Conservation (phyloP, 768 basidiomycete species). For the Boletus sp. region DNA sequence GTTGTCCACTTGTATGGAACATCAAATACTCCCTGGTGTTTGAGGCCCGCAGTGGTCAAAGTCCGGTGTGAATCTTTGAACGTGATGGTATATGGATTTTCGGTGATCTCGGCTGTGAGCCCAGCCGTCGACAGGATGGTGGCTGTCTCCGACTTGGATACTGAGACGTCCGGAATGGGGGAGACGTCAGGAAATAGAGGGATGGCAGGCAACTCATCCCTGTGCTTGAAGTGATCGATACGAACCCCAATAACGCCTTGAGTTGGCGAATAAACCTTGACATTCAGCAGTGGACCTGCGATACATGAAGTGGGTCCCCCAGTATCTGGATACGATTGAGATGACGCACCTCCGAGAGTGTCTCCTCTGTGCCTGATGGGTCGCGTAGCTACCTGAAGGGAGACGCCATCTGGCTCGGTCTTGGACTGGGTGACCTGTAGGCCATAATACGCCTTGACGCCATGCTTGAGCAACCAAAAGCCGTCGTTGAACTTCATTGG, state of each 20-base stretch:
- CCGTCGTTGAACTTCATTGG: slow-evolving; percentile 74
- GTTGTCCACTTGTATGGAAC: slow-evolving; percentile 56
- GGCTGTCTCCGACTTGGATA: slow-evolving; percentile 27
- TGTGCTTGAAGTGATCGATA: slow-evolving; percentile 52
- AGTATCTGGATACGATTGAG: neutral
- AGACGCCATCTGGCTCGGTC: slow-evolving; percentile 45
- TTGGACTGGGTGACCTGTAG: slow-evolving; percentile 57
- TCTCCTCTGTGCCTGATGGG: slow-evolving; percentile 64
- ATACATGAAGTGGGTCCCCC: neutral
- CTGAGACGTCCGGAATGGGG: slow-evolving; percentile 42
- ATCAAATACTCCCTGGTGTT: slow-evolving; percentile 55
- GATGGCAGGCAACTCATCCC: slow-evolving; percentile 46
- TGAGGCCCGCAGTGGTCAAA: slow-evolving; percentile 42
- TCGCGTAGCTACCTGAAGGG: slow-evolving; percentile 59
- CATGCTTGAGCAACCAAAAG: slow-evolving; percentile 65
- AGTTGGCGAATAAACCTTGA: slow-evolving; percentile 54
- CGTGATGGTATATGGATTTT: slow-evolving; percentile 61
- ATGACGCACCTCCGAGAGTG: slow-evolving; percentile 50
- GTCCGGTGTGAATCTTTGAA: slow-evolving; percentile 46
- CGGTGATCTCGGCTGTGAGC: slow-evolving; percentile 50
- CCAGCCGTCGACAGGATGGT: slow-evolving; percentile 45
- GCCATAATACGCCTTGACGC: slow-evolving; percentile 59
- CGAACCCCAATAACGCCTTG: slow-evolving; percentile 56
- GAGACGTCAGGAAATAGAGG: slow-evolving; percentile 62
- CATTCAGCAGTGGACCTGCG: slow-evolving; percentile 20